Percentiles rank a stretch among this genome's conserved stretches.
Conservation (phyloP, 2,329 filamentous ascomycete species). For the Sclerotinia nivalis region DNA sequence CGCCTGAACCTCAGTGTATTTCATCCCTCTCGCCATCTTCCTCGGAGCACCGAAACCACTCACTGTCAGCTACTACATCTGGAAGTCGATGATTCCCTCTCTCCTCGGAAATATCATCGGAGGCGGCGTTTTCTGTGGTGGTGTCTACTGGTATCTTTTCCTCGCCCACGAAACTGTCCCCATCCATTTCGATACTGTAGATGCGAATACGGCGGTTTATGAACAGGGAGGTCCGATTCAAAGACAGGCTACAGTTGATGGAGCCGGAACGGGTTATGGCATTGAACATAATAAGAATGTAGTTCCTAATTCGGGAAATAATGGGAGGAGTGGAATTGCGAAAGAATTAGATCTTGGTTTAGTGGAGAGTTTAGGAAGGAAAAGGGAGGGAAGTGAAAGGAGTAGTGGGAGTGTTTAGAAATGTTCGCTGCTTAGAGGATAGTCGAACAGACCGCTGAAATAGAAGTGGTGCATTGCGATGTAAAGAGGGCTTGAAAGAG, state of each 20-base stretch:
- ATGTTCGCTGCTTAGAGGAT: no score
- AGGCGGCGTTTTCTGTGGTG: constrained; percentile 53
- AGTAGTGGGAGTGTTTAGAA: constrained; percentile 19
- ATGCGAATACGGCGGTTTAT: constrained; percentile 29
- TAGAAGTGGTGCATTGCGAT: neutral
- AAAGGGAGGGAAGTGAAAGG: constrained; percentile 4
- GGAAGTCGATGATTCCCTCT: constrained; percentile 57
- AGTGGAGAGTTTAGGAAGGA: constrained; percentile 29
- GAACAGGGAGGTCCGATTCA: constrained; percentile 31
- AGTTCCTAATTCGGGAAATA: constrained; percentile 30
- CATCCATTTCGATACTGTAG: constrained; percentile 37
- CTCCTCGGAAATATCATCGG: constrained; percentile 56
- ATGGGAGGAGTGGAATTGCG: constrained; percentile 29
- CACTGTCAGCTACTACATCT: constrained; percentile 54
- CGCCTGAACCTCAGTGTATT: constrained; percentile 45
- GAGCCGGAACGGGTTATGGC: constrained; percentile 29
- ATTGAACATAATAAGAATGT: neutral
- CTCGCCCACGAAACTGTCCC: constrained; percentile 36
- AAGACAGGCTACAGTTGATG: constrained; percentile 25
- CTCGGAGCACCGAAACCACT: constrained; percentile 46
- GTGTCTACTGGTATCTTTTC: constrained; percentile 52
- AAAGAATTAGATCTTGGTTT: constrained; percentile 28
- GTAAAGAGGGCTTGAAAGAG: neutral
- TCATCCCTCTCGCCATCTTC: constrained; percentile 53
- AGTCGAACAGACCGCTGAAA: no score